Evolutionary conservation across 176 grass and related monocot species (phyloP).

Genomic region (Lolium rigidum): DNA sequence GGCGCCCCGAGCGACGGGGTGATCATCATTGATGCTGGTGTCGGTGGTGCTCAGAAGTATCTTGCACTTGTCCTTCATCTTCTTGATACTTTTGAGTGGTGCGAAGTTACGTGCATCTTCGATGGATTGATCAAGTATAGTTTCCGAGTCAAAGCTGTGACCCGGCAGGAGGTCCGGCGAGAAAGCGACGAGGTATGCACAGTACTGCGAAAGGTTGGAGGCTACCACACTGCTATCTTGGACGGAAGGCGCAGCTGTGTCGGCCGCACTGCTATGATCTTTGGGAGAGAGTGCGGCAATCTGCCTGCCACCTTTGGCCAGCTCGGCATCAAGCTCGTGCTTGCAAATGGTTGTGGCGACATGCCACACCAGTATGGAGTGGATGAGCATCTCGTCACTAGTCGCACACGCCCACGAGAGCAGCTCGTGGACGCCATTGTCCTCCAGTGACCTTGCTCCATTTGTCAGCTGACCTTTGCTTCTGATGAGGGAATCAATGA

Average conservation of each 20-base stretch:
- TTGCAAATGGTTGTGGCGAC: background rate
- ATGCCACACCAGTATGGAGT: background rate
- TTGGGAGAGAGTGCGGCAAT: too few relatives aligned
- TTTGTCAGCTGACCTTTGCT: background rate
- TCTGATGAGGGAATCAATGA: background rate
- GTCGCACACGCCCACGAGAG: background rate
- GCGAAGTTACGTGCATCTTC: too few relatives aligned
- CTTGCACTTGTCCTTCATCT: too few relatives aligned
- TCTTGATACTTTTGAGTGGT: too few relatives aligned
- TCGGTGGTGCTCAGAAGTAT: too few relatives aligned
- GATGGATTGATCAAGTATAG: background rate
- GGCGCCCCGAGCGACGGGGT: too few relatives aligned
- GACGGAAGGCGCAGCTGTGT: background rate
- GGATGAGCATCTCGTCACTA: too few relatives aligned
- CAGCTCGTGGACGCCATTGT: background rate
- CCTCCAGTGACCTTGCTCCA: background rate
- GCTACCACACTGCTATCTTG: background rate
- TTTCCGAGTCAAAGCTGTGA: background rate
- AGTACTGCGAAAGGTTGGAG: background rate
- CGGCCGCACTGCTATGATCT: too few relatives aligned
- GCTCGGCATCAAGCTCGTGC: background rate
- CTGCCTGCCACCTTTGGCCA: too few relatives aligned
- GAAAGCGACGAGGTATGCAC: background rate
- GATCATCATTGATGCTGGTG: too few relatives aligned
- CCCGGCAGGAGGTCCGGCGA: background rate